These are phyloP conservation scores for Salix dunnii DNA, from an alignment of 345 rosid species.

Conservation along the genomic window DNA sequence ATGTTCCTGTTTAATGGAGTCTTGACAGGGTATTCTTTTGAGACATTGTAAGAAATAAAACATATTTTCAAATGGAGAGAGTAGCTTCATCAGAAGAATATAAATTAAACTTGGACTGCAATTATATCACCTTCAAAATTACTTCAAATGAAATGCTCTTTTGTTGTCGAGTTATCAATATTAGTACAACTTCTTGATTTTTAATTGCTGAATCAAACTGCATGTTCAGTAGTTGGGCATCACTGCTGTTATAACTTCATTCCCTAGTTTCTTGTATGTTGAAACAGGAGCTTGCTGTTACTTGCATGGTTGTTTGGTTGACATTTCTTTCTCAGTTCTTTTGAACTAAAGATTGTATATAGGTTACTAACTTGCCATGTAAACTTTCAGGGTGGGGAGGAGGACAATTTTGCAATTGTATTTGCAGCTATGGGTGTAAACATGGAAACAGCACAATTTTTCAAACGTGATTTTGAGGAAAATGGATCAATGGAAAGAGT, in stretches of 20 bases:
- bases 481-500: slow-evolving; percentile 99
- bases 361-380: slow-evolving; percentile 1
- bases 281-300: not conserved
- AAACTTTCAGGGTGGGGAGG: slow-evolving; percentile 62
- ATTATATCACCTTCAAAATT: not conserved
- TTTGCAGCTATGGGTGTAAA: slow-evolving; percentile 99
- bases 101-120: not conserved
- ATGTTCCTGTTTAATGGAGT: not conserved
- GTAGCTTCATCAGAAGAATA: not conserved
- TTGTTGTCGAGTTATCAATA: not conserved
- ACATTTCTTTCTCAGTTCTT: not conserved
- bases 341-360: not conserved
- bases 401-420: slow-evolving; percentile 95
- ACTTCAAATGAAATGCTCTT: not conserved
- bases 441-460: slow-evolving; percentile 98
- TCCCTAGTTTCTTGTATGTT: not conserved
- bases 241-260: not conserved
- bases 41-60: not conserved
- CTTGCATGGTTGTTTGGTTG: slow-evolving; percentile 5
- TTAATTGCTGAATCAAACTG: not conserved
- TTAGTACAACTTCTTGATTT: not conserved
- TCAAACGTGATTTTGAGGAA: slow-evolving; percentile 97
- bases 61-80: not conserved
- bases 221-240: not conserved
- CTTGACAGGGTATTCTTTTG: not conserved